Evolutionary conservation across 1,284 basidiomycete species (phyloP).

Genomic region (Malassezia globosa): DNA sequence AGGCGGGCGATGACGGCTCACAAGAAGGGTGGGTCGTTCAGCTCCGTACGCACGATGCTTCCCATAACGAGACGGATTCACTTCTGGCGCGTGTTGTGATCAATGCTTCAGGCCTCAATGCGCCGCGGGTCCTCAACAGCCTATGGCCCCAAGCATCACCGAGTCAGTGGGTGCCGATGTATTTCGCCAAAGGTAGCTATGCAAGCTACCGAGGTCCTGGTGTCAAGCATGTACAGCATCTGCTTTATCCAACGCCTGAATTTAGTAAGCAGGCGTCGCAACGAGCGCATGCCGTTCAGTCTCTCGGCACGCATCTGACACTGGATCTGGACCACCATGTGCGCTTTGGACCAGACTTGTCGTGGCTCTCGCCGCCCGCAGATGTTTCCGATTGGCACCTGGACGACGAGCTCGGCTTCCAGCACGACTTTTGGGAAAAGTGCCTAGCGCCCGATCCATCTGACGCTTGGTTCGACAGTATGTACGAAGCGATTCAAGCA

Average conservation of each 20-base stretch:
- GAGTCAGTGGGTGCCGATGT: constrained; percentile 26
- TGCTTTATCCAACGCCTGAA: constrained; percentile 40
- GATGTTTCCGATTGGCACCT: neutral
- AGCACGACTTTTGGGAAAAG: constrained; percentile 30
- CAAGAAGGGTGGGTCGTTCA: constrained; percentile 54
- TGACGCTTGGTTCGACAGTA: constrained; percentile 27
- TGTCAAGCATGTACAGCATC: constrained; percentile 22
- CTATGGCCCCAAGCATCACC: constrained; percentile 17
- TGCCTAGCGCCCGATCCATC: constrained; percentile 20
- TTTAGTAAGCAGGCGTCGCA: constrained; percentile 18
- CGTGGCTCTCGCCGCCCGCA: constrained; percentile 57
- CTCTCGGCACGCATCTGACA: constrained; percentile 40
- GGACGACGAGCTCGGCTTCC: constrained; percentile 9
- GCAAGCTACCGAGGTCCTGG: constrained; percentile 36
- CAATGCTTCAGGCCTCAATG: constrained; percentile 73
- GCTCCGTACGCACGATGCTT: constrained; percentile 35
- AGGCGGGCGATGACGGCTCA: constrained; percentile 25
- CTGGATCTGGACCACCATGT: constrained; percentile 76
- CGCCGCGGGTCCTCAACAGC: constrained; percentile 35
- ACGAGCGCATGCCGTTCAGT: constrained; percentile 32
- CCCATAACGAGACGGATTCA: constrained; percentile 53
- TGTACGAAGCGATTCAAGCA: constrained; percentile 32
- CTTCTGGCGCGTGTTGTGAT: constrained; percentile 75
- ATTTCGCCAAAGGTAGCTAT: constrained; percentile 43
- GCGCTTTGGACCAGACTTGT: constrained; percentile 83